Conservation (phyloP, 106 monocot genomes). For the Cymbidium sinense region DNA sequence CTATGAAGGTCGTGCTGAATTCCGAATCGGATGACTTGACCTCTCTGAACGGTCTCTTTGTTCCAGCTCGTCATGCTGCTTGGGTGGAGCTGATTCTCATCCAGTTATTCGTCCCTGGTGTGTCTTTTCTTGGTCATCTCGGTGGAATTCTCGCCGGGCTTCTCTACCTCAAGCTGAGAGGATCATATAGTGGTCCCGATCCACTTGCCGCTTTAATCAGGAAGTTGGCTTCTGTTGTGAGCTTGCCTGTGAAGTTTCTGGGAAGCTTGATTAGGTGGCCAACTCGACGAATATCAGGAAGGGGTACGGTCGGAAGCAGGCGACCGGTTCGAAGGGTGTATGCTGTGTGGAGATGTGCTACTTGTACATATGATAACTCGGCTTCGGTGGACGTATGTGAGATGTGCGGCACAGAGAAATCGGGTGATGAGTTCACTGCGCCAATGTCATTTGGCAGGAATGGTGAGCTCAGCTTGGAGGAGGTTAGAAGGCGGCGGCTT, state of each 20-base stretch:
- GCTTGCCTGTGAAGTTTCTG: conserved; percentile 55
- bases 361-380: conserved; percentile 75
- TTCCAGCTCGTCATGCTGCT: conserved; percentile 74
- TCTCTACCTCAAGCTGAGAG: conserved; percentile 50
- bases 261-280: conserved; percentile 17
- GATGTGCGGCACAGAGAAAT: conserved; percentile 62
- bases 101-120: conserved; percentile 71
- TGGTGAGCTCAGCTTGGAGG: conserved; percentile 22
- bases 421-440: conserved; percentile 14
- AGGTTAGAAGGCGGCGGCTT: conserved; percentile 40
- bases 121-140: conserved; percentile 82
- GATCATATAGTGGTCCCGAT: conserved; percentile 33
- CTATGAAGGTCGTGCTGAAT: conserved; percentile 78
- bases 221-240: conserved; percentile 18
- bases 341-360: conserved; percentile 59
- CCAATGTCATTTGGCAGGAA: neutral
- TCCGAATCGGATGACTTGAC: conserved; percentile 43
- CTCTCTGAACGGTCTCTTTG: conserved; percentile 48
- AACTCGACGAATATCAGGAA: conserved; percentile 25
- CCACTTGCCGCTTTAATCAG: conserved; percentile 43
- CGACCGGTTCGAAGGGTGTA: conserved; percentile 6
- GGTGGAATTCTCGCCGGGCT: conserved; percentile 91
- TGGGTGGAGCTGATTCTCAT: conserved; percentile 90
- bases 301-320: conserved; percentile 41
- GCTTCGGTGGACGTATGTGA: conserved; percentile 55